Percentiles rank a stretch among this genome's conserved stretches.
These are phyloP conservation scores for Aspergillus indologenus DNA, from an alignment of 495 filamentous ascomycete genomes.

Conservation along the genomic window DNA sequence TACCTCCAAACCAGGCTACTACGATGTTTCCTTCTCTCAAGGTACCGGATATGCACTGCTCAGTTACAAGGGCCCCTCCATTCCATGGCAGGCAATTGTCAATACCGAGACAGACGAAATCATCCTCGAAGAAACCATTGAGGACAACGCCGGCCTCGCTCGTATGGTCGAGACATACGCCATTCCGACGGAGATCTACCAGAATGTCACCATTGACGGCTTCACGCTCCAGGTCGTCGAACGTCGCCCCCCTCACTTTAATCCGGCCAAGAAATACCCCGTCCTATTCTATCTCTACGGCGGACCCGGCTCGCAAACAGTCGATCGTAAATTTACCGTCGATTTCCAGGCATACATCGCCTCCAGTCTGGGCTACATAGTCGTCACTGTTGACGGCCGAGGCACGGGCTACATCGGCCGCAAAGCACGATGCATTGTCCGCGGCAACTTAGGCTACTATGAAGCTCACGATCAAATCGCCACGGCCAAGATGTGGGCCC, in stretches of 20 bases:
- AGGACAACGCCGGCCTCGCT: slow-evolving; percentile 69
- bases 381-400: slow-evolving; percentile 90
- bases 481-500: slow-evolving; percentile 80
- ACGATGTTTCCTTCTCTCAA: slow-evolving; percentile 79
- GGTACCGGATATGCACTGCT: slow-evolving; percentile 78
- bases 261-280: slow-evolving; percentile 80
- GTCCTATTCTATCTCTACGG: slow-evolving; percentile 93
- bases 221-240: slow-evolving; percentile 82
- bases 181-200: slow-evolving; percentile 80
- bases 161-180: slow-evolving; percentile 70
- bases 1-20: slow-evolving; percentile 75
- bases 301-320: slow-evolving; percentile 84
- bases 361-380: slow-evolving; percentile 84
- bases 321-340: slow-evolving; percentile 75
- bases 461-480: slow-evolving; percentile 91
- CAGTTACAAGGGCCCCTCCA: slow-evolving; percentile 75
- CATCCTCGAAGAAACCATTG: slow-evolving; percentile 63
- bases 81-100: slow-evolving; percentile 90
- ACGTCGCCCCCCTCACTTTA: slow-evolving; percentile 85
- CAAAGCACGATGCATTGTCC: slow-evolving; percentile 72
- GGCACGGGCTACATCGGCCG: slow-evolving; percentile 91
- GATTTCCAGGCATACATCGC: slow-evolving; percentile 92
- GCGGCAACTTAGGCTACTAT: slow-evolving; percentile 78
- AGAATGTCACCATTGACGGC: slow-evolving; percentile 78
- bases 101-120: slow-evolving; percentile 69